Conservation (phyloP, 345 rosid species). For the Melastoma malabathricum region DNA sequence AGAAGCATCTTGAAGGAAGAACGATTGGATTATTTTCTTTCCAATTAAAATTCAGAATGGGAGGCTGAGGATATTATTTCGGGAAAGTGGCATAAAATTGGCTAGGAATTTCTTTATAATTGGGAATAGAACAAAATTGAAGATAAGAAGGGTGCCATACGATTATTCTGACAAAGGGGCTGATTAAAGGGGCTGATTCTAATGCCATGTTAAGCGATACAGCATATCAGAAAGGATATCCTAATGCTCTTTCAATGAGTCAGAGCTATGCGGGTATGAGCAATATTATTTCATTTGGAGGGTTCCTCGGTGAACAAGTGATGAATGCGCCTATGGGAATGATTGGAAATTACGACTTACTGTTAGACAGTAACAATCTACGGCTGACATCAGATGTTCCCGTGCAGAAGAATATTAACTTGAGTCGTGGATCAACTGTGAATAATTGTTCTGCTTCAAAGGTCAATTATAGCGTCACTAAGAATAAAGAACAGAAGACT, state of each 20-base stretch:
- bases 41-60: too few relatives aligned
- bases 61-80: too few relatives aligned
- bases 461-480: slow-evolving; percentile 13
- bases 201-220: slow-evolving; percentile 9
- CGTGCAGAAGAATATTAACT: slow-evolving; percentile 13
- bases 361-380: slow-evolving; percentile 18
- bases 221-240: slow-evolving; percentile 25
- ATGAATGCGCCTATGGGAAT: slow-evolving; percentile 22
- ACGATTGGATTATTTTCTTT: too few relatives aligned
- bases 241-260: slow-evolving; percentile 23
- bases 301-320: slow-evolving; percentile 25
- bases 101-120: too few relatives aligned
- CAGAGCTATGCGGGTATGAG: slow-evolving; percentile 26
- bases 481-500: slow-evolving; percentile 27
- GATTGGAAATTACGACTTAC: slow-evolving; percentile 23
- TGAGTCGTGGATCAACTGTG: slow-evolving; percentile 13
- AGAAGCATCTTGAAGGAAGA: too few relatives aligned
- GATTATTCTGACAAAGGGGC: too few relatives aligned
- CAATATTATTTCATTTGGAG: slow-evolving; percentile 29
- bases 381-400: slow-evolving; percentile 22
- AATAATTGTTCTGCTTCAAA: slow-evolving; percentile 13
- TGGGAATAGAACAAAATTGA: too few relatives aligned
- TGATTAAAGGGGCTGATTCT: too few relatives aligned
- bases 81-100: too few relatives aligned
- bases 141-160: too few relatives aligned